These are phyloP conservation scores for Pouteria glomerata DNA, from an alignment of 148 eudicot species.

Conservation along the genomic window DNA sequence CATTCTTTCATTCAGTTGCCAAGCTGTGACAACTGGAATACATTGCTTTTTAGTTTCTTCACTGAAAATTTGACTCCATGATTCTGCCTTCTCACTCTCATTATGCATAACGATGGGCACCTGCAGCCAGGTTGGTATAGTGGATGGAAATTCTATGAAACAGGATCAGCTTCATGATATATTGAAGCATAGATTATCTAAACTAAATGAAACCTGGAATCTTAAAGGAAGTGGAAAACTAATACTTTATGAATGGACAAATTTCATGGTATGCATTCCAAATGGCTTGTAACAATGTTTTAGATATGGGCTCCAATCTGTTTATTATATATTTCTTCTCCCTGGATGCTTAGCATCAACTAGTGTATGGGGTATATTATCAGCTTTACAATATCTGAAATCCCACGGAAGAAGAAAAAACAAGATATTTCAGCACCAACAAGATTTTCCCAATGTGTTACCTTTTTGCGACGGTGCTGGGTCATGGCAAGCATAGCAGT, in stretches of 20 bases:
- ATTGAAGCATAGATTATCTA: neutral
- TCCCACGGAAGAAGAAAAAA: too few species aligned
- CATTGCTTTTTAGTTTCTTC: conserved; percentile 83
- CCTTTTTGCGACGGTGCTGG: conserved; percentile 93
- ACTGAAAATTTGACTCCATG: conserved; percentile 85
- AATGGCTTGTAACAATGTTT: neutral
- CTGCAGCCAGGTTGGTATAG: conserved; percentile 32
- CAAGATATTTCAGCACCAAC: too few species aligned
- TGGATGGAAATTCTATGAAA: neutral
- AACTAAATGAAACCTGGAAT: too few species aligned
- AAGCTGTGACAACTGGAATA: conserved; percentile 86
- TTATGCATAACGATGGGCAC: conserved; percentile 81
- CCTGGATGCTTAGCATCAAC: neutral
- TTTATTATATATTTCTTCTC: neutral
- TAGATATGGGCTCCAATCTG: too few species aligned
- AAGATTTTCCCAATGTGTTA: conserved; percentile 22
- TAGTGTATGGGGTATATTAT: neutral
- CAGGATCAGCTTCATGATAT: neutral
- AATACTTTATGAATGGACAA: neutral
- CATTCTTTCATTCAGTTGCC: conserved; percentile 99
- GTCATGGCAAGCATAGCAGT: conserved; percentile 99
- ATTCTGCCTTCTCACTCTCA: conserved; percentile 78
- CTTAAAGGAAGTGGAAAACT: neutral
- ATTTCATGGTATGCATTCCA: neutral
- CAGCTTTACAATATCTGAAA: too few species aligned